Base-by-base conservation (phyloP, 2,329 filamentous ascomycete genomes). In the Helotiales sp. region DNA sequence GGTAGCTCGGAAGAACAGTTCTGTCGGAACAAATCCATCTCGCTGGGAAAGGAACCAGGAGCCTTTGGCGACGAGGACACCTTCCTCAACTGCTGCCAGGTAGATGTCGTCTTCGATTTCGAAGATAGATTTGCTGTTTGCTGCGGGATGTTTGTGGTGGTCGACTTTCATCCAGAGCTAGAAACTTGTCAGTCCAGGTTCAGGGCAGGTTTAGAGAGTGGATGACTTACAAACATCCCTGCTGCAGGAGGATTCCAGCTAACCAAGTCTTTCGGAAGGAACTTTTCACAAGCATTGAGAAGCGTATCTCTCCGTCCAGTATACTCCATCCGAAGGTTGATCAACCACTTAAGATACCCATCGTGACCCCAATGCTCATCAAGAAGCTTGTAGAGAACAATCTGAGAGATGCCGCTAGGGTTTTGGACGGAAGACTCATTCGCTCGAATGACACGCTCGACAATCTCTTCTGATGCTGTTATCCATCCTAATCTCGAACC, bases 281-380 rank as follows among this genome's bases (percentile, higher is more conserved):
- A 84, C 62, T 84, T 82, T 73, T 95, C 90, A 70, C 92, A 97
- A 0, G 93, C 91, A 7, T 81, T 79, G 5, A 96, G 78, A 57
- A 99, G 83, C 25, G 84, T 81, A 70, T 98, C 83, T 55, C 95
- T 80, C 59, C 93, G 84, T 64, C 79, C 77, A 1, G 93, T 95
- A 71, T 99, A 99, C 73, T 92, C 85, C 67, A 85, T 73, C 47
- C 92, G 84, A 67, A 98, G 77, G 71, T 91, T 82, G 71, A 95
- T 89, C 63, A 99, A 76, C 95, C 95, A 99, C 69, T 88, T 81
- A 24, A 99, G 75, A 70, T 96, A 99, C 1, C 93, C 93, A 40
- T 84, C 81, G 69, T 99, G 95, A 24, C 93, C 95, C 95, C 95
- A 99, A 50, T 87, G 86, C 74, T 96, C 91, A 64, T 99, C 95